Percentiles rank a stretch among this genome's conserved stretches.
Conservation (phyloP, 495 filamentous ascomycete genomes). For the Penicillium crystallinum region DNA sequence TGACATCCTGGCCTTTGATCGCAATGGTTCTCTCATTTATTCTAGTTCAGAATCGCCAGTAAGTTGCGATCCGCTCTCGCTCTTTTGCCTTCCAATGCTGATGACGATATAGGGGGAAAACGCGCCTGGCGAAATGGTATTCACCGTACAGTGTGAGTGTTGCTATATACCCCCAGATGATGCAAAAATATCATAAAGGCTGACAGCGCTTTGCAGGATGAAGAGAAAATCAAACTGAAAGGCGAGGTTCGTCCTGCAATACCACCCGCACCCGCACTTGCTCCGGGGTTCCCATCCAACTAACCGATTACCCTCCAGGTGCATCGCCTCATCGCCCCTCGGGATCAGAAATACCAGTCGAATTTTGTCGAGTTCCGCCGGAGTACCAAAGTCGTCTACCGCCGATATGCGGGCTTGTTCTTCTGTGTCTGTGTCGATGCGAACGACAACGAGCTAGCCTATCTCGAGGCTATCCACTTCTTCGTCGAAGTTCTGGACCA, state of each 20-base stretch:
- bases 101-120: constrained; percentile 74
- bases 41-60: constrained; percentile 96
- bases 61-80: constrained; percentile 22
- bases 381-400: constrained; percentile 91
- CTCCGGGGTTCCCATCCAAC: constrained; percentile 4
- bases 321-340: constrained; percentile 92
- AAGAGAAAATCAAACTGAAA: constrained; percentile 94
- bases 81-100: constrained; percentile 6
- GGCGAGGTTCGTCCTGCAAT: constrained; percentile 56
- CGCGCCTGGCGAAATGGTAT: constrained; percentile 98
- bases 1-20: constrained; percentile 12
- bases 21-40: constrained; percentile 89
- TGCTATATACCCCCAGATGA: background rate
- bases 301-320: constrained; percentile 48
- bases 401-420: constrained; percentile 93
- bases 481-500: constrained; percentile 97
- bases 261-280: background rate
- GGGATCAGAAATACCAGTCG: constrained; percentile 98
- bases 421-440: constrained; percentile 99
- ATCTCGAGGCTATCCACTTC: constrained; percentile 97
- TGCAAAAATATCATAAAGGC: background rate
- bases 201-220: constrained; percentile 51
- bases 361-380: constrained; percentile 90
- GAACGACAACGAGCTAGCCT: constrained; percentile 97
- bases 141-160: constrained; percentile 78